Base-by-base conservation (phyloP, 2,329 filamentous ascomycete species). In the Pseudocercospora cruenta region DNA sequence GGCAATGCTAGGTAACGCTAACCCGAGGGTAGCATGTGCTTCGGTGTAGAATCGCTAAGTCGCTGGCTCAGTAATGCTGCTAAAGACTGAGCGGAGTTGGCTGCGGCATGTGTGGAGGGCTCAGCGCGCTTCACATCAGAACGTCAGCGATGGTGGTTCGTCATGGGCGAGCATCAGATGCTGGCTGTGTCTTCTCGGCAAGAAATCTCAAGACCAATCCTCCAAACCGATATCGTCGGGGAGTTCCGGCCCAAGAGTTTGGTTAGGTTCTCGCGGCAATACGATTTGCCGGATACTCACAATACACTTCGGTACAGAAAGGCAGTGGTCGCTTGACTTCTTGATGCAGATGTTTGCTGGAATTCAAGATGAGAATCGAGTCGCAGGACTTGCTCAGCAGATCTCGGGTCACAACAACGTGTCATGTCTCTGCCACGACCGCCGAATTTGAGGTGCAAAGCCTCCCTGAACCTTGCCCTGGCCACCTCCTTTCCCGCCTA, bases 391-490 rank as follows among this genome's bases (percentile, higher is more conserved):
- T 26, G 49, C 49, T 10, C 26, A 57, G 53, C 53, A 57, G 53
- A 57, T 24, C 53, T 31, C 53, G 53, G 22, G 53, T 57, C 53
- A 57, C 53, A 10, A 58, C 21, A 54, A 54, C 24, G 51, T 54
- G 51, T 54, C 51, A 54, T 24, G 51, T 28, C n/a, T 39, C 54
- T 33, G 51, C 28, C 54, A 57, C 53, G 14, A 57, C 14, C 26
- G 53, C 53, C 7, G 12, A 57, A 28, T 57, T 14, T 57, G 26
- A 31, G 31, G 53, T 31, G 24, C 51, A 28, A 26, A 54, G 51
- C 51, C 51, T 54, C 51, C 54, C 54, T 33, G 54, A 58, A 58
- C 54, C 54, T 54, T 31, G 51, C 51, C 51, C 51, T 54, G 21
- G 51, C 21, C 51, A 28, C 21, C 51, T 54, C 51, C 51, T 58